phyloP scores from a whole-genome alignment of 2,329 filamentous ascomycete species.

The Chaetomium strumarium region DNA sequence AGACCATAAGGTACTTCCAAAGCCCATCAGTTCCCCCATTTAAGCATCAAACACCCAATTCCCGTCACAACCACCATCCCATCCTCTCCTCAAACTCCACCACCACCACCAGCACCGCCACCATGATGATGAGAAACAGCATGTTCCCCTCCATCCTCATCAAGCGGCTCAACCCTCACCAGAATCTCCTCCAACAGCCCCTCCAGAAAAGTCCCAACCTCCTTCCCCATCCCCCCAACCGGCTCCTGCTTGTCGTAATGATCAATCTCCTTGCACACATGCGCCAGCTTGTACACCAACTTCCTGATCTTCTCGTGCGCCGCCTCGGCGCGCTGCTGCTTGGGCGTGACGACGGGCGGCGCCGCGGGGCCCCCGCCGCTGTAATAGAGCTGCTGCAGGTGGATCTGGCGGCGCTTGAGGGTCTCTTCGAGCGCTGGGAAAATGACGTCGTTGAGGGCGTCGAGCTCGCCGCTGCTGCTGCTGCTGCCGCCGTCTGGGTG shows the following conservation, averaged over 20 bases:
- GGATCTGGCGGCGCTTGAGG: constrained; percentile 68
- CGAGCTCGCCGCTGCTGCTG: constrained; percentile 63
- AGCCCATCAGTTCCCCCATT: no score
- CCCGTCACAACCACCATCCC: neutral
- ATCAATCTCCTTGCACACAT: constrained; percentile 85
- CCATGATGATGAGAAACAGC: no score
- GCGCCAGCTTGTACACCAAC: constrained; percentile 74
- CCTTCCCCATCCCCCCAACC: constrained; percentile 90
- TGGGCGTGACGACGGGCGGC: constrained; percentile 48
- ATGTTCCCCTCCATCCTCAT: constrained; percentile 58
- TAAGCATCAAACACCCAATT: no score
- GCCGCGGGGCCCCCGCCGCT: constrained; percentile 25
- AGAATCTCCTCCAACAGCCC: constrained; percentile 90
- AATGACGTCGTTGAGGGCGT: constrained; percentile 84
- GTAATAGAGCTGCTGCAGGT: constrained; percentile 47
- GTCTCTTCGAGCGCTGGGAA: constrained; percentile 89
- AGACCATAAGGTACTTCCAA: no score
- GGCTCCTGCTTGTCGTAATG: constrained; percentile 78
- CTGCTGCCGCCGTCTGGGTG: constrained; percentile 48
- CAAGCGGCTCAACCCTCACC: constrained; percentile 81
- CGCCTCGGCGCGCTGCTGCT: constrained; percentile 61
- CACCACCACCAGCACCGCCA: neutral
- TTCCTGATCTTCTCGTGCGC: constrained; percentile 78
- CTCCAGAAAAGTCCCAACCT: constrained; percentile 83
- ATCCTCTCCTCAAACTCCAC: neutral